Base-by-base conservation (phyloP, 768 basidiomycete genomes). In the Cystofilobasidium bisporidii region DNA sequence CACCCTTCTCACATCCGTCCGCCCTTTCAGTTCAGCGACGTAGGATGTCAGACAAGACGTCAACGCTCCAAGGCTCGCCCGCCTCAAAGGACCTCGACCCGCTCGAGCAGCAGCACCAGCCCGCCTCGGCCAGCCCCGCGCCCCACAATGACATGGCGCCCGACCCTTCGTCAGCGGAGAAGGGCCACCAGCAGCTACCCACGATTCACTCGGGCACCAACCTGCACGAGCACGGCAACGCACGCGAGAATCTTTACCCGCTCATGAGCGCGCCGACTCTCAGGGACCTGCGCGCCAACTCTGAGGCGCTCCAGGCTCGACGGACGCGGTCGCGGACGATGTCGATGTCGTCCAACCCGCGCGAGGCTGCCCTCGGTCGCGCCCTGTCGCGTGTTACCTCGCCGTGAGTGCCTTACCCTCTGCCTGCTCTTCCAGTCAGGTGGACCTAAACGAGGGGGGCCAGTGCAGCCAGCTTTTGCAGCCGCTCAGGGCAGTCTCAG, bases 401-500 rank as follows among this genome's bases (percentile, higher is more conserved):
- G 2, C 67, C 67, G 67, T 68, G 33, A 43, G 67, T 68, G 3
- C 11, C 33, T n/a, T 30, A n/a, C 33, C 57, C 30, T n/a, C n/a
- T n/a, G n/a, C n/a, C n/a, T n/a, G n/a, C n/a, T n/a, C n/a, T n/a
- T n/a, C n/a, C n/a, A n/a, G n/a, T n/a, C n/a, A n/a, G n/a, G n/a
- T n/a, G n/a, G n/a, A n/a, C n/a, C n/a, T n/a, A n/a, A n/a, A n/a
- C n/a, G n/a, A n/a, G n/a, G n/a, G n/a, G n/a, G n/a, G n/a, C n/a
- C n/a, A n/a, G n/a, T n/a, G n/a, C n/a, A n/a, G n/a, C n/a, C n/a
- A n/a, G n/a, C n/a, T n/a, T n/a, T n/a, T n/a, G n/a, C n/a, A n/a
- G n/a, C n/a, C n/a, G n/a, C n/a, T n/a, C n/a, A n/a, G n/a, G n/a
- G n/a, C n/a, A 12, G 36, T 36, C 36, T 36, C 36, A 36, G 6